Evolutionary conservation across 305 asterid species (phyloP), one percentile per base, ranked within the genome.

Genomic region (Salvia sclarea): DNA sequence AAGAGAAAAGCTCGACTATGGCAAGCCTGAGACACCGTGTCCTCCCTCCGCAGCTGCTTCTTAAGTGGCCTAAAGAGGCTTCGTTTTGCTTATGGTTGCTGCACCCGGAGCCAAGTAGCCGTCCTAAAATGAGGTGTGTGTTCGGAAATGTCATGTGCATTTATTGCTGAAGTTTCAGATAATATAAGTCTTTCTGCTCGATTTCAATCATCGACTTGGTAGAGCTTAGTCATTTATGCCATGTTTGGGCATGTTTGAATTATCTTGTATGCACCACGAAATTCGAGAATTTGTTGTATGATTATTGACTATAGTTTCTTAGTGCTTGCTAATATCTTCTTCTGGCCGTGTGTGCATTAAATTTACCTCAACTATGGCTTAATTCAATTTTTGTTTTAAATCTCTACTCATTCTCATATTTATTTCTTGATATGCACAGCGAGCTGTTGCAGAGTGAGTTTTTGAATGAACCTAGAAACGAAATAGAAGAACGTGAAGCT

Each of bases 1-100:
- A 88, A 80, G 95, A 88, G 77, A 94, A 91, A 80, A 73, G 80
- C 74, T 38, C 88, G 22, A 88, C 86, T 38, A 94, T 94, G 99
- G 84, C 83, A 33, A 94, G 84, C 79, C 76, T 94, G 69, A 84
- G 87, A 75, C 99, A 91, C 71, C 95, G 99, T 22, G 95, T 94
- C 61, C 92, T 94, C 61, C 97, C 99, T 55, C 99, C 98, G 5
- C 96, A 86, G 75, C 82, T 91, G 83, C 97, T 94, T 64, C 85
- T 89, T 50, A 94, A 86, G 84, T 91, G 99, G 97, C 96, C 99
- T 35, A 91, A 91, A 79, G 98, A 89, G 84, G 99, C 98, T 71
- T 86, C 97, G 4, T 94, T 89, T 91, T 91, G 98, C 87, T 75
- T 95, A 58, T 86, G 97, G 98, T 74, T 95, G 83, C 79, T 95